Evolutionary conservation across 2,329 filamentous ascomycete genomes (phyloP), one percentile per base, ranked within the genome.

Genomic region (Fusarium abutilonis): DNA sequence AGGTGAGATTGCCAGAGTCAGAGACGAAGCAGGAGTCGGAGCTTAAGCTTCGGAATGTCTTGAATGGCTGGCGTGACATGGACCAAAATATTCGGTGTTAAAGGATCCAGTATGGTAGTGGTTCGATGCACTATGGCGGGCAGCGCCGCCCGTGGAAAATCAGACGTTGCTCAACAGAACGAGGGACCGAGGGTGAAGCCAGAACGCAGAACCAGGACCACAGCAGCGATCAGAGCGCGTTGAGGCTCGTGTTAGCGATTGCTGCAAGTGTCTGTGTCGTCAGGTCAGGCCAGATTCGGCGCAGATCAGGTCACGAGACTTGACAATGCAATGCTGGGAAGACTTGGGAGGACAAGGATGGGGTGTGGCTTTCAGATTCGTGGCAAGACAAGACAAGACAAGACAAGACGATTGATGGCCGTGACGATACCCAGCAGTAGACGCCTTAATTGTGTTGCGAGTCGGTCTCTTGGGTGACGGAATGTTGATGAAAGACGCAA

Each of bases 61-160:
- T 35, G 35, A 43, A 58, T 46, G 47, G 40, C 49, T 64, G 66
- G 57, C 64, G 68, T 66, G 62, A 70, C 62, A 70, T 69, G 66
- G 59, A 47, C 61, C 19, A 56, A 45, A 59, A 56, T 41, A 34
- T 56, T 41, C 63, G 53, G 43, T 56, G 42, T 63, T 52, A 53
- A 52, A 46, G 44, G 28, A 28, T 38, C 29, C 46, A 55, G 45
- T 50, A 42, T 48, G 46, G 45, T 49, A 40, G 56, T 68, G 66
- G 66, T 66, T 58, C 57, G 63, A 67, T 68, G 57, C 49, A 46
- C 39, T 41, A 56, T 51, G 43, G 59, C 64, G 57, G 64, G 51
- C 63, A 48, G 51, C 63, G 60, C 60, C 63, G 31, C 31, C 28
- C n/a, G 31, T 47, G 52, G 50, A 59, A 36, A 53, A 56, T 46